Conservation (phyloP, 169 alveolate species). For the Plasmodium coatneyi region DNA sequence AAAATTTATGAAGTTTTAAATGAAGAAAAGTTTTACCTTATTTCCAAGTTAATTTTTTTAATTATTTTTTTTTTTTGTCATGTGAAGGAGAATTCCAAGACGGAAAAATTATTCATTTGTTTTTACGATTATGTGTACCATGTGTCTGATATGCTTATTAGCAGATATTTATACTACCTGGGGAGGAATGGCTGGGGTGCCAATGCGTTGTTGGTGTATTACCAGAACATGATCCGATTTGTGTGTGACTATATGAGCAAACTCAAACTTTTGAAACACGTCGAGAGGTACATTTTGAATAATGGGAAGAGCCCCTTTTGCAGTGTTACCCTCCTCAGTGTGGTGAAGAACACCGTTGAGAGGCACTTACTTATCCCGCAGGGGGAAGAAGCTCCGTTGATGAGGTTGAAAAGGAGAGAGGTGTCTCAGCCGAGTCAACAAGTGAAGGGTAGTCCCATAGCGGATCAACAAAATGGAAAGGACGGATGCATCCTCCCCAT, state of each 20-base stretch:
- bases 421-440: not conserved
- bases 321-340: slow-evolving; percentile 26
- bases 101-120: not conserved
- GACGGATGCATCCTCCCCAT: not conserved
- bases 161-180: not conserved
- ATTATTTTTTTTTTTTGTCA: slow-evolving; percentile 15
- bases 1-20: slow-evolving; percentile 19
- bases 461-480: not conserved
- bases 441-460: not conserved
- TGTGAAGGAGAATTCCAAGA: not conserved
- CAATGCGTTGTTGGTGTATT: not conserved
- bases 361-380: not conserved
- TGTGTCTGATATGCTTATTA: not conserved
- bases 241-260: not conserved
- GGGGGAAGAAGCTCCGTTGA: not conserved
- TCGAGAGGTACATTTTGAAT: slow-evolving; percentile 13
- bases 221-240: slow-evolving; percentile 9
- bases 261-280: slow-evolving; percentile 10
- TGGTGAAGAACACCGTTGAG: slow-evolving; percentile 31
- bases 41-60: slow-evolving; percentile 26
- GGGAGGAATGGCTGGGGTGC: not conserved
- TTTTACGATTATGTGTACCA: slow-evolving; percentile 60
- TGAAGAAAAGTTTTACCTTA: not conserved
- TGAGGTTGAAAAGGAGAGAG: not conserved
- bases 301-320: slow-evolving; percentile 6